Evolutionary conservation across 345 rosid species (phyloP).

Genomic region (Salix purpurea): DNA sequence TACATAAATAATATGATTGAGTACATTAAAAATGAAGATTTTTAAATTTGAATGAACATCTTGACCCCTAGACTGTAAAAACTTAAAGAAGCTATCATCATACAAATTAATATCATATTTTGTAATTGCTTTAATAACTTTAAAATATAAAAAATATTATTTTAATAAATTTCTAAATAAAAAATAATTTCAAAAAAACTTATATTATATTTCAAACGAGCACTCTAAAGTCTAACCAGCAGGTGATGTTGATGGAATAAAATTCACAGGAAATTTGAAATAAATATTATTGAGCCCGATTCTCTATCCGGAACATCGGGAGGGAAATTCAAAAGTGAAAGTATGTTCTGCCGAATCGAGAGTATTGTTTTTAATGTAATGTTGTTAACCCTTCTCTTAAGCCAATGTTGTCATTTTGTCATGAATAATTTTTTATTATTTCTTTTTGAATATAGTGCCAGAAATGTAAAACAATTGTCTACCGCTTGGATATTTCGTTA

Average conservation of each 20-base stretch:
- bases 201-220: no score
- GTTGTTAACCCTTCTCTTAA: no score
- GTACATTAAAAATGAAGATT: background rate
- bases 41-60: constrained; percentile 2
- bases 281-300: background rate
- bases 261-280: background rate
- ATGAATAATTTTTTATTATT: background rate
- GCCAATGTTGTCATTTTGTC: no score
- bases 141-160: background rate
- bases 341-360: background rate
- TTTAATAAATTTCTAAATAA: no score
- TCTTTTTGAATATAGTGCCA: no score
- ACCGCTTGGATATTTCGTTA: background rate
- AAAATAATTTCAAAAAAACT: no score
- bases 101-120: background rate
- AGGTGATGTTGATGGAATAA: constrained; percentile 2
- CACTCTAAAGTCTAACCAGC: background rate
- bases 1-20: background rate
- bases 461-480: no score
- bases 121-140: no score
- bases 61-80: background rate
- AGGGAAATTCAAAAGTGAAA: constrained; percentile 9
- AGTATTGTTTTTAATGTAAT: background rate
- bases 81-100: background rate
- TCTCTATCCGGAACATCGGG: background rate